These are phyloP conservation scores for Dendrobium officinale DNA, from an alignment of 106 monocot species.

Conservation along the genomic window DNA sequence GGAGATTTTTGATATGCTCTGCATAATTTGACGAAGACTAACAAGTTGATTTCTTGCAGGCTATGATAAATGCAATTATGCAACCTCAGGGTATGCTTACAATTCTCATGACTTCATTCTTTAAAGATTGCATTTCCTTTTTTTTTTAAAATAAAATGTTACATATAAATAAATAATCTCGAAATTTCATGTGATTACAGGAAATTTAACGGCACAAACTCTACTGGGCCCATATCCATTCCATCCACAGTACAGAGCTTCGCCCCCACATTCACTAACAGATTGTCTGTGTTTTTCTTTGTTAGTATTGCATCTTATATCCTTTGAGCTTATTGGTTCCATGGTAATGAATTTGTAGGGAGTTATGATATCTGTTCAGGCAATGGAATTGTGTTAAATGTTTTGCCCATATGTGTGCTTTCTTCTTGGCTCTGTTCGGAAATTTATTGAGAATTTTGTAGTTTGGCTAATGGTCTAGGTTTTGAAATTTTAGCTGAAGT, in stretches of 20 bases:
- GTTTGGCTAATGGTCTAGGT: no score
- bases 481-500: no score
- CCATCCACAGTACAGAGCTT: neutral
- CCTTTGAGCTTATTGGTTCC: neutral
- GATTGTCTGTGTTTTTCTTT: neutral
- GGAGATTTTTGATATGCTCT: no score
- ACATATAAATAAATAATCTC: neutral
- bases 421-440: no score
- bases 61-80: slow-evolving; percentile 13
- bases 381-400: no score
- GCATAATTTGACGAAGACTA: neutral
- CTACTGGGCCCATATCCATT: neutral
- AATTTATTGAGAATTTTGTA: no score
- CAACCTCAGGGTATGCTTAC: slow-evolving; percentile 5
- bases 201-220: neutral
- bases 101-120: neutral
- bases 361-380: no score
- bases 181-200: slow-evolving; percentile 1
- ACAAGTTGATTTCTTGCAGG: neutral
- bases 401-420: no score
- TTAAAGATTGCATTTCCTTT: neutral
- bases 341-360: neutral
- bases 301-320: neutral
- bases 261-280: neutral
- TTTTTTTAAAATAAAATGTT: neutral